A percentile compares a stretch with the other conserved stretches of the same genome.
phyloP scores from a whole-genome alignment of 305 asterid genomes.

The Plantago lanceolata region DNA sequence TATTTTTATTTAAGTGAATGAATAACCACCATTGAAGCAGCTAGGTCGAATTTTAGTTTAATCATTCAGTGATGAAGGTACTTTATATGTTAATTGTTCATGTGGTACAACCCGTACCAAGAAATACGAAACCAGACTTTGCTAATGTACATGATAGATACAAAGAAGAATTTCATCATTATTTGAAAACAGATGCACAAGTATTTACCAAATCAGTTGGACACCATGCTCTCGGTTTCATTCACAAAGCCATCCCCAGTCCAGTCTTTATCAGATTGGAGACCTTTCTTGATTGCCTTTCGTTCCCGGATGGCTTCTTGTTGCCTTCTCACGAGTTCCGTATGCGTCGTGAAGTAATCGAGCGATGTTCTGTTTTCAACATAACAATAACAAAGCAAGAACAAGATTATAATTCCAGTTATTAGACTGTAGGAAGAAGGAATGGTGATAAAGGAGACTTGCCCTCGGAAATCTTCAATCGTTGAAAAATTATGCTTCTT shows the following conservation, averaged over 20 bases:
- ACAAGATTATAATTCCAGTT: background rate
- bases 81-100: too few species aligned
- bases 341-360: slow-evolving; percentile 78
- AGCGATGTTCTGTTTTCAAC: slow-evolving; percentile 52
- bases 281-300: slow-evolving; percentile 74
- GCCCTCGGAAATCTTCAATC: slow-evolving; percentile 83
- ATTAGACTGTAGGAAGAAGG: background rate
- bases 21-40: too few species aligned
- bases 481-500: slow-evolving; percentile 67
- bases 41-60: too few species aligned
- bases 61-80: too few species aligned
- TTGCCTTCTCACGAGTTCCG: slow-evolving; percentile 65
- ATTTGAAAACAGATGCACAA: slow-evolving; percentile 4
- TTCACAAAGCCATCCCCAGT: slow-evolving; percentile 90
- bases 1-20: too few species aligned
- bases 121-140: background rate
- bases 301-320: slow-evolving; percentile 71
- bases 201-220: slow-evolving; percentile 42
- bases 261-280: slow-evolving; percentile 91
- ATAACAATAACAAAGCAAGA: background rate
- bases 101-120: background rate
- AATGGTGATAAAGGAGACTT: slow-evolving; percentile 7
- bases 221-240: slow-evolving; percentile 88
- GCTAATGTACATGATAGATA: background rate
- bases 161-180: background rate